Evolutionary conservation across 2,329 filamentous ascomycete genomes (phyloP), one percentile per base, ranked within the genome.

Genomic region (Westerdykella aurantiaca): DNA sequence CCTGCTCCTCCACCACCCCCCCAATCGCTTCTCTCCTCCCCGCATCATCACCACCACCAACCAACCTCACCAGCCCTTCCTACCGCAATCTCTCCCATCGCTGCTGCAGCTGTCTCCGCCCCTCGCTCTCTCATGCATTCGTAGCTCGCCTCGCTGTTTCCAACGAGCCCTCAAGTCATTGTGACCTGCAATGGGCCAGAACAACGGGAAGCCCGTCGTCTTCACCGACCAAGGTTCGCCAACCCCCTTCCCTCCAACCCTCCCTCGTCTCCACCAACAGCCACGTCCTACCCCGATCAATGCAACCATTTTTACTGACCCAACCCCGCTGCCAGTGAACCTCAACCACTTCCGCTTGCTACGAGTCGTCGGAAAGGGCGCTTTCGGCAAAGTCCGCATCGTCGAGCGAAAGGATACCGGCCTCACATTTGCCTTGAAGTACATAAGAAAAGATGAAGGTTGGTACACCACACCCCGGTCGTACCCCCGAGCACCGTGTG

Each of bases 401-500:
- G 93, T 98, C 63, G 93, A 98, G 76, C 82, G 90, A 56, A 97
- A 97, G 71, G 93, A 98, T 66, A 95, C 89, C 1, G 85, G 83
- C 44, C 72, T 97, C 59, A 91, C 90, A 2, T 98, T 98, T 69
- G 93, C 93, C 37, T 78, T 98, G 53, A 98, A 98, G 71, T 97
- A 97, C 69, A 97, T 97, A 53, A 83, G 90, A 55, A 97, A 96
- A 79, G 91, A 97, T 85, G 91, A 97, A 81, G 87, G 89, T 90
- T 63, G 50, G 81, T 71, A 44, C 37, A 38, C 38, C 43, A 44
- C 37, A 38, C 38, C 43, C 39, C 37, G 17, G 17, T 16, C n/a
- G 33, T 16, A 23, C 22, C 23, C 6, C 35, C 44, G 14, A 16
- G 38, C 35, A 34, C 44, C 44, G 47, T 35, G 40, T 34, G 18